Conservation (phyloP, 495 filamentous ascomycete genomes). For the Penicillium antarcticum region DNA sequence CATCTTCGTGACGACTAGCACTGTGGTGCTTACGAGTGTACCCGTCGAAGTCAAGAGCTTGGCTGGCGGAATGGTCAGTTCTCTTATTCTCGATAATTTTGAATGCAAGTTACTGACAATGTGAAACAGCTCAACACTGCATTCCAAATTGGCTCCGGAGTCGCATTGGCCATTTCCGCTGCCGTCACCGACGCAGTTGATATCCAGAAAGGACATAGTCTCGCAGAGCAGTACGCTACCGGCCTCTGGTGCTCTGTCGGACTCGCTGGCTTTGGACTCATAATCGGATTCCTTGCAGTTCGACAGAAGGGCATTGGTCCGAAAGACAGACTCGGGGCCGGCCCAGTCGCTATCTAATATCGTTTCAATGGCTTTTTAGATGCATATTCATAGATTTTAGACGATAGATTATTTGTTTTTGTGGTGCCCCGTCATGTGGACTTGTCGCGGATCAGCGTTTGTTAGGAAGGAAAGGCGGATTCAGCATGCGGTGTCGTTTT, state of each 20-base stretch:
- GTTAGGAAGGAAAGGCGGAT: no score
- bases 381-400: neutral
- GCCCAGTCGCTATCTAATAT: slow-evolving; percentile 22
- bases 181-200: slow-evolving; percentile 33
- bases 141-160: slow-evolving; percentile 39
- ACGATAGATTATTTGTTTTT: neutral
- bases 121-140: slow-evolving; percentile 31
- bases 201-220: slow-evolving; percentile 28
- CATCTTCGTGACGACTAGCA: slow-evolving; percentile 37
- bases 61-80: slow-evolving; percentile 33
- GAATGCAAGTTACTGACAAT: slow-evolving; percentile 1
- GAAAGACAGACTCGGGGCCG: slow-evolving; percentile 21
- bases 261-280: slow-evolving; percentile 28
- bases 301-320: slow-evolving; percentile 29
- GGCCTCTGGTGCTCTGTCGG: slow-evolving; percentile 37
- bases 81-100: neutral
- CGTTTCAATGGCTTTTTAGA: neutral
- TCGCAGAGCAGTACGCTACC: slow-evolving; percentile 32
- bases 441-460: neutral
- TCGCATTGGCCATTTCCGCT: slow-evolving; percentile 34
- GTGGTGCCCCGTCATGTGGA: neutral
- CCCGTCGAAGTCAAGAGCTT: slow-evolving; percentile 33
- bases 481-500: no score
- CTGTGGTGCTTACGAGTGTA: slow-evolving; percentile 32
- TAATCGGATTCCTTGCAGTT: slow-evolving; percentile 27